phyloP scores from a whole-genome alignment of 75 land plant genomes.

The Chamaecyparis obtusa region DNA sequence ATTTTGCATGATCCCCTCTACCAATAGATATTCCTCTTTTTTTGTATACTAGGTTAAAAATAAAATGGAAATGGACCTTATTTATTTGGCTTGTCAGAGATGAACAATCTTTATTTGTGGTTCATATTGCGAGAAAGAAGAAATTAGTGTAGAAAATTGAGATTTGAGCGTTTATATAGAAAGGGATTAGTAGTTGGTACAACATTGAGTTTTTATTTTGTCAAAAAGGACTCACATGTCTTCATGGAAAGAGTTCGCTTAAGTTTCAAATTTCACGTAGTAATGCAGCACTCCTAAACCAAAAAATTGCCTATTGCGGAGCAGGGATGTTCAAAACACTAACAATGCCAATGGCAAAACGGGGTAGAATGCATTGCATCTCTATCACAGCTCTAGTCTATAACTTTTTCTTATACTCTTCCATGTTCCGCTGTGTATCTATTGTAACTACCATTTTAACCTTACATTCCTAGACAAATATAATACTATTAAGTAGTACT shows the following conservation, averaged over 20 bases:
- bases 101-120: background rate
- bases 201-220: background rate
- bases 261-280: background rate
- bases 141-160: background rate
- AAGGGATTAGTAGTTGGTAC: background rate
- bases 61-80: conserved; percentile 7
- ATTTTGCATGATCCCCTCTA: background rate
- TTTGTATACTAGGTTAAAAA: background rate
- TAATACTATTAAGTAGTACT: background rate
- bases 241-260: background rate
- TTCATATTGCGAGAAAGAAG: background rate
- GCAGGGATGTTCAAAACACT: background rate
- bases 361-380: background rate
- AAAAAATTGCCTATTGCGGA: background rate
- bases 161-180: background rate
- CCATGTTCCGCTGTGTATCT: background rate
- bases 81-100: background rate
- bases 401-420: background rate
- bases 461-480: background rate
- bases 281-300: background rate
- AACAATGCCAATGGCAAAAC: background rate
- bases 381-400: background rate
- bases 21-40: background rate
- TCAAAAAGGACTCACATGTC: background rate
- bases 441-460: background rate